Base-by-base conservation (phyloP, 305 asterid genomes). In the Andrographis paniculata region DNA sequence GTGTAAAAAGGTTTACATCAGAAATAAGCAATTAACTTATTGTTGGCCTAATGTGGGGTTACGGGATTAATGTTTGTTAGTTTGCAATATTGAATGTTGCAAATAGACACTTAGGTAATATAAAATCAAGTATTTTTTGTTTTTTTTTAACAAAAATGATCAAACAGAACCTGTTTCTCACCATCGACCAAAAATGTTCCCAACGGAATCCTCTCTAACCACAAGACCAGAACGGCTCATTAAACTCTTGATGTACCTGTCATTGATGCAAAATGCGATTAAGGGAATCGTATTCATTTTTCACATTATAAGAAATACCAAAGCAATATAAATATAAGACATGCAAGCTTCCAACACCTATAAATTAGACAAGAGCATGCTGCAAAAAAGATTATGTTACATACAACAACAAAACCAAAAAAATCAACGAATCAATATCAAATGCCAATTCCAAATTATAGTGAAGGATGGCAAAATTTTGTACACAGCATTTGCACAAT, bases 171-270 rank as follows among this genome's bases (percentile, higher is more conserved):
- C 9, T 13, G 56, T 14, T 28, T 12, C 94, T 79, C 62, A 85
- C 96, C 98, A 85, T 58, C 72, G 82, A 48, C 98, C 96, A 63
- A 89, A 89, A 63, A 85, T 85, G 75, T 85, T 89, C 28, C 98
- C 98, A 4, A 85, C 82, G n/a, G 84, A 86, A 73, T 89, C 98
- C 76, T 85, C 96, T 64, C 72, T 56, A 39, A 85, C 78, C 15
- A 77, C 65, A 66, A 85, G 93, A 59, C 93, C 92, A 52, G 95
- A 68, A 59, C 55, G 72, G 42, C 62, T 68, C 98, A 85, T 82
- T 55, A 85, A 67, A 44, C 69, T 53, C 68, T 89, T 82, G 15
- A 85, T 71, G 70, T 76, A 89, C 68, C 98, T 88, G 74, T 69
- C 61, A 13, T 48, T 59, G 35, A 50, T 8, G 44, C 1, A 40